phyloP scores from a whole-genome alignment of 768 basidiomycete genomes.

The Ramaria rubella region DNA sequence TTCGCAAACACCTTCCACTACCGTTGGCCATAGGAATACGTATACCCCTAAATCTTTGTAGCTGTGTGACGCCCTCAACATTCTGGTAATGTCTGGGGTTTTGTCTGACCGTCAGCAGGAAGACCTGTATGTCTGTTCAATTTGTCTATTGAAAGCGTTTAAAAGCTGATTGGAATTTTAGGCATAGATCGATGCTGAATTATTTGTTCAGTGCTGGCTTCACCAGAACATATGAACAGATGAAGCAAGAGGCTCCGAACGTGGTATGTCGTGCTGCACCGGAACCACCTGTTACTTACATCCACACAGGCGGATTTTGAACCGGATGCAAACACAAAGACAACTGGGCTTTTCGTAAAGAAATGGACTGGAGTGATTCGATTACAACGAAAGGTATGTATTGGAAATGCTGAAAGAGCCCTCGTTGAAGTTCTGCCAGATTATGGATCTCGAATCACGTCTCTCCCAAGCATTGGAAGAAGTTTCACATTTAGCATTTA shows the following conservation, averaged over 20 bases:
- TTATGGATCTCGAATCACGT: constrained; percentile 86
- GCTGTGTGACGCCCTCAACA: too few relatives aligned
- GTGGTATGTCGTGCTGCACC: constrained; percentile 9
- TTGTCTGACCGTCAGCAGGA: constrained; percentile 4
- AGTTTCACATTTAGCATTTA: constrained; percentile 48
- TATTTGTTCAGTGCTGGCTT: constrained; percentile 44
- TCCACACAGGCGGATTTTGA: constrained; percentile 46
- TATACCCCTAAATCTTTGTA: too few relatives aligned
- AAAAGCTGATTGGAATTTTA: too few relatives aligned
- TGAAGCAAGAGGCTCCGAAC: constrained; percentile 22
- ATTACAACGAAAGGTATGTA: constrained; percentile 82
- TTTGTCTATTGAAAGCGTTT: too few relatives aligned
- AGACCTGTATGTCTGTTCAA: background rate
- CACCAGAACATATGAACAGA: constrained; percentile 51
- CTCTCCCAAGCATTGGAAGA: constrained; percentile 67
- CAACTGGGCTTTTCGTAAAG: constrained; percentile 86
- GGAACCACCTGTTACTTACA: constrained; percentile 12
- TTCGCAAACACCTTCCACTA: too few relatives aligned
- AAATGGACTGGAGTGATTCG: constrained; percentile 97
- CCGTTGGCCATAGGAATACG: too few relatives aligned
- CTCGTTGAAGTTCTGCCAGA: constrained; percentile 39
- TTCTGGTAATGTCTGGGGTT: constrained; percentile 1
- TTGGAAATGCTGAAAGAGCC: background rate
- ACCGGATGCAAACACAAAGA: constrained; percentile 83
- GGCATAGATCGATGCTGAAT: constrained; percentile 77